A percentile compares a stretch with the other conserved stretches of the same genome.
phyloP scores from a whole-genome alignment of 768 basidiomycete genomes.

The Macrocybe gigantea region DNA sequence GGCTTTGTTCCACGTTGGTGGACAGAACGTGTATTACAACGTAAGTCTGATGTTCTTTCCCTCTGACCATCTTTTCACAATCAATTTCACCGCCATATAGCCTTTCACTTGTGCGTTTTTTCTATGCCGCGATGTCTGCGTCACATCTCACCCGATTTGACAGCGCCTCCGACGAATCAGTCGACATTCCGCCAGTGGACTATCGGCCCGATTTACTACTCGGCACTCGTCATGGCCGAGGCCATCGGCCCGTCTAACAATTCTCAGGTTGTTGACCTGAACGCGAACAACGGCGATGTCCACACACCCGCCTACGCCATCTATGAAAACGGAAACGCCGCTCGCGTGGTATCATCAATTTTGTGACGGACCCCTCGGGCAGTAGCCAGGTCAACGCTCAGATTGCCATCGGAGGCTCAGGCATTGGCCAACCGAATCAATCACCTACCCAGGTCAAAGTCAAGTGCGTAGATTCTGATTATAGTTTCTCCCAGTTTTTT shows the following conservation, averaged over 20 bases:
- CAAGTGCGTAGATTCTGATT: slow-evolving; percentile 34
- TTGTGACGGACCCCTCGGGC: slow-evolving; percentile 53
- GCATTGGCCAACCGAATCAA: slow-evolving; percentile 27
- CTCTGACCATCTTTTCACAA: slow-evolving; percentile 22
- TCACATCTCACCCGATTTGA: not conserved
- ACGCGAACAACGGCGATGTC: slow-evolving; percentile 41
- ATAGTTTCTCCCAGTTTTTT: slow-evolving; percentile 2
- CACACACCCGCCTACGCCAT: slow-evolving; percentile 67
- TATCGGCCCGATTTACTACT: slow-evolving; percentile 71
- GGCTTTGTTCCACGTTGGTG: slow-evolving; percentile 51
- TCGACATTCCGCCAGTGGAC: slow-evolving; percentile 66
- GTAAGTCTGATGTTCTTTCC: slow-evolving; percentile 27
- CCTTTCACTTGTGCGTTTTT: slow-evolving; percentile 48
- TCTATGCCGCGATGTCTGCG: not conserved
- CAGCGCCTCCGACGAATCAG: slow-evolving; percentile 34
- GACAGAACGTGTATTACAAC: slow-evolving; percentile 62
- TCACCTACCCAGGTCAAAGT: slow-evolving; percentile 46
- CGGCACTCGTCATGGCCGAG: slow-evolving; percentile 66
- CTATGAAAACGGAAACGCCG: slow-evolving; percentile 61
- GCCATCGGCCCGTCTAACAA: slow-evolving; percentile 54
- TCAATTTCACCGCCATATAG: slow-evolving; percentile 41
- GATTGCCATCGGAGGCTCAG: slow-evolving; percentile 41
- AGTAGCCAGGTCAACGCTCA: slow-evolving; percentile 47
- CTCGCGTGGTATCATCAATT: slow-evolving; percentile 72
- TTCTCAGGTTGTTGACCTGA: slow-evolving; percentile 62